These are phyloP conservation scores for Salvia rosmarinus DNA, from an alignment of 257 asterid species.

Conservation along the genomic window DNA sequence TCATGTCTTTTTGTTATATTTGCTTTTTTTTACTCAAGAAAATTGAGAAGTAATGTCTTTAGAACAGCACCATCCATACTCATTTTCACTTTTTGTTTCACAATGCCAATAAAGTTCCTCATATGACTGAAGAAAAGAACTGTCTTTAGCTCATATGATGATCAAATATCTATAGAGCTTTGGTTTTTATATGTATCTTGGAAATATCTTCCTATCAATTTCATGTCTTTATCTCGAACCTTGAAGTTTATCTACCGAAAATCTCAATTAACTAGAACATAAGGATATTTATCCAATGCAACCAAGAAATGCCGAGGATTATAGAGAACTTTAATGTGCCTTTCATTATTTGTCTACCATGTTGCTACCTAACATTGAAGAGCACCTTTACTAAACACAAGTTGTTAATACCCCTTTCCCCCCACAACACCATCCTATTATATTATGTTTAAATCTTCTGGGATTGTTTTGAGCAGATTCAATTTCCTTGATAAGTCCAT, in stretches of 20 bases:
- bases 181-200: neutral
- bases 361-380: neutral
- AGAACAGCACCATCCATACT: neutral
- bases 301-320: neutral
- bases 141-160: neutral
- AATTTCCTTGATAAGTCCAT: constrained; percentile 81
- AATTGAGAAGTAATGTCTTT: neutral
- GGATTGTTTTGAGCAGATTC: constrained; percentile 54
- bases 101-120: neutral
- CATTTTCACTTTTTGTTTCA: neutral
- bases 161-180: neutral
- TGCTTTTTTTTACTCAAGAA: neutral
- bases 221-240: constrained; percentile 8
- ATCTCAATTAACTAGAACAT: constrained; percentile 8
- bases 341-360: constrained; percentile 10
- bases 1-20: neutral
- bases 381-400: constrained; percentile 24
- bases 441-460: constrained; percentile 18
- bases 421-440: too few relatives aligned
- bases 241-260: constrained; percentile 16
- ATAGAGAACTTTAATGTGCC: neutral
- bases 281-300: constrained; percentile 18
- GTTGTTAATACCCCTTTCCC: neutral
- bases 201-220: neutral
- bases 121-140: neutral